Evolutionary conservation across 768 basidiomycete genomes (phyloP).

Genomic region (Tubosaeta sp.): DNA sequence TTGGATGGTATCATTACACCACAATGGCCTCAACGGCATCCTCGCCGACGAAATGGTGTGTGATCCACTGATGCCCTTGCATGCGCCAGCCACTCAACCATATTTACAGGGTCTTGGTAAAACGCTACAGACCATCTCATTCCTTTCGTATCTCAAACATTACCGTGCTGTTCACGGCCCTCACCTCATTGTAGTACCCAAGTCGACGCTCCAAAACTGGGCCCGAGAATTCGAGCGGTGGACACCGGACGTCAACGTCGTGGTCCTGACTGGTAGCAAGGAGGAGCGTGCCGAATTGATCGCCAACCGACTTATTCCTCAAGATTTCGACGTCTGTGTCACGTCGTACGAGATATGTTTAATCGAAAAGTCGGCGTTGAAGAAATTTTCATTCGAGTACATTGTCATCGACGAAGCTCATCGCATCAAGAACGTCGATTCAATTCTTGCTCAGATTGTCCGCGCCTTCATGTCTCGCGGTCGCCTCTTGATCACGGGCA

Average conservation of each 20-base stretch:
- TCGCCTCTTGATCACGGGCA: conserved; percentile 91
- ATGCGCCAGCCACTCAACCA: background rate
- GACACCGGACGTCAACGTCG: conserved; percentile 83
- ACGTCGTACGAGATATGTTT: conserved; percentile 97
- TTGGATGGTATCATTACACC: conserved; percentile 95
- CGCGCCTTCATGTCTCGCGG: conserved; percentile 86
- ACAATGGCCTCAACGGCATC: conserved; percentile 95
- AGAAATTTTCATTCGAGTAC: conserved; percentile 96
- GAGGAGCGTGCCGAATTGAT: conserved; percentile 87
- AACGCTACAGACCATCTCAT: conserved; percentile 96
- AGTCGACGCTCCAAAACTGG: conserved; percentile 98
- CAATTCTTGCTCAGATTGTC: conserved; percentile 91
- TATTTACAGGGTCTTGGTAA: conserved; percentile 83
- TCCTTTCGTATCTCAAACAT: conserved; percentile 91
- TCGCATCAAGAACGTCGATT: conserved; percentile 98
- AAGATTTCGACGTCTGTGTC: conserved; percentile 91
- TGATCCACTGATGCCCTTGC: conserved; percentile 1
- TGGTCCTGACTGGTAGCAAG: conserved; percentile 80
- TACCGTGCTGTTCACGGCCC: conserved; percentile 72
- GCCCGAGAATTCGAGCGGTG: conserved; percentile 86
- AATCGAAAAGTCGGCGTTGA: conserved; percentile 87
- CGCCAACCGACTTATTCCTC: conserved; percentile 69
- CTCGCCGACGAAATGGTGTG: conserved; percentile 93
- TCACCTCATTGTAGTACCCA: conserved; percentile 96
- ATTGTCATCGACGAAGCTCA: conserved; percentile 99